phyloP scores from a whole-genome alignment of 305 asterid species.

The Solanum chacoense region DNA sequence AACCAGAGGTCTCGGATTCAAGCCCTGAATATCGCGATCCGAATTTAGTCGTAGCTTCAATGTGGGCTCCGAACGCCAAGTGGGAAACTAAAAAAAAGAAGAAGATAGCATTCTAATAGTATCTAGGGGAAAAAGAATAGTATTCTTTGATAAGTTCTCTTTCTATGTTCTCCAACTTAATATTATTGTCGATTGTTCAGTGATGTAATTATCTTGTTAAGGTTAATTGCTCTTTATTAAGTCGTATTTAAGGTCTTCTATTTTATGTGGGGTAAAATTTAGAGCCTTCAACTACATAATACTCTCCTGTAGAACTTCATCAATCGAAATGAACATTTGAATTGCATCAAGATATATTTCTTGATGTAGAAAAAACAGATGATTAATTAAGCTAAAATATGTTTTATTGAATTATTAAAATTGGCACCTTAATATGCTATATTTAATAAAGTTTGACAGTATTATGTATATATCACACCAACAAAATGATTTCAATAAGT shows the following conservation, averaged over 20 bases:
- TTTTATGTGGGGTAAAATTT: not conserved
- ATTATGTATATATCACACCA: not conserved
- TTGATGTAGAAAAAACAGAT: not conserved
- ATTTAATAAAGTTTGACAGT: not conserved
- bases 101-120: no score
- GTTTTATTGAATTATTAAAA: not conserved
- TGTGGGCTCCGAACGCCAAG: not conserved
- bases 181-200: not conserved
- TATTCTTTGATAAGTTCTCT: not conserved
- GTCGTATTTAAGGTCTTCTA: not conserved
- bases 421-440: not conserved
- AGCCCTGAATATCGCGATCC: not conserved
- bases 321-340: not conserved
- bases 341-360: not conserved
- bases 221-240: not conserved
- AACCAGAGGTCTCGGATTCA: not conserved
- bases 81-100: not conserved
- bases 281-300: not conserved
- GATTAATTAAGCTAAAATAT: not conserved
- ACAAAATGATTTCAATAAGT: not conserved
- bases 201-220: not conserved
- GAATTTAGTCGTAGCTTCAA: not conserved
- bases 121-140: not conserved
- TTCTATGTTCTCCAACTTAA: not conserved
- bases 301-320: not conserved